Conservation (phyloP, 352 stramenopile genomes). For the Phytopythium montanum region DNA sequence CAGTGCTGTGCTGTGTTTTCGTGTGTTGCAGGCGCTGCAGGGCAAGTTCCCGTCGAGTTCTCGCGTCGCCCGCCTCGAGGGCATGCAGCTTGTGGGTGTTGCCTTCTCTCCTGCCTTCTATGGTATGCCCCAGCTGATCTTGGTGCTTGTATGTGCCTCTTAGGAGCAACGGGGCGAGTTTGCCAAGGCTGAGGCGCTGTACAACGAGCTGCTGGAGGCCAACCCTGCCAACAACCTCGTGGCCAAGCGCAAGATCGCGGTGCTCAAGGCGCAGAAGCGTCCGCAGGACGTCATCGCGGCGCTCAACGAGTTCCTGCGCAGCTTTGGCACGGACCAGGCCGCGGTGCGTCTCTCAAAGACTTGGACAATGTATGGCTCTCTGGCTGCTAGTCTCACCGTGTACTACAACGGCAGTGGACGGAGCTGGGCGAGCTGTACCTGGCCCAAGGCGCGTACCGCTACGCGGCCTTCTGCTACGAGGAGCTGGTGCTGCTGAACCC, state of each 20-base stretch:
- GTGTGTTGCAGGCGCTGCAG: conserved; percentile 27
- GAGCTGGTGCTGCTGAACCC: conserved; percentile 70
- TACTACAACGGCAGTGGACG: conserved; percentile 34
- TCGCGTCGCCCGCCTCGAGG: conserved; percentile 48
- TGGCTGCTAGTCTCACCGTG: conserved; percentile 5
- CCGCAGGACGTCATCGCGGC: conserved; percentile 45
- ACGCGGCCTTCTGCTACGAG: conserved; percentile 72
- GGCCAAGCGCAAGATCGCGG: conserved; percentile 60
- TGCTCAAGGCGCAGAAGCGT: conserved; percentile 64
- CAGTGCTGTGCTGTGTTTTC: not conserved
- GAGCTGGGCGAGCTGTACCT: conserved; percentile 62
- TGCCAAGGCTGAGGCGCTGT: conserved; percentile 48
- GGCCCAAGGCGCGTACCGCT: conserved; percentile 43
- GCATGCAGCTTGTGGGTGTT: conserved; percentile 37
- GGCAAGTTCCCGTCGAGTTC: conserved; percentile 59
- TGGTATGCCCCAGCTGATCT: not conserved
- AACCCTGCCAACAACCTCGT: conserved; percentile 61
- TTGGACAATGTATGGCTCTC: not conserved
- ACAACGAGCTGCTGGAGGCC: conserved; percentile 49
- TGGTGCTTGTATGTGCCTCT: not conserved
- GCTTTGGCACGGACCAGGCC: conserved; percentile 51
- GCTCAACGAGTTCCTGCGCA: conserved; percentile 57
- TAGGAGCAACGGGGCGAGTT: conserved; percentile 52
- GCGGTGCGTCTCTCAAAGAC: conserved; percentile 29
- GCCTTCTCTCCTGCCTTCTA: not conserved